These are phyloP conservation scores for Calonectria pseudoreteaudii DNA, from an alignment of 2,329 filamentous ascomycete species.

Conservation along the genomic window DNA sequence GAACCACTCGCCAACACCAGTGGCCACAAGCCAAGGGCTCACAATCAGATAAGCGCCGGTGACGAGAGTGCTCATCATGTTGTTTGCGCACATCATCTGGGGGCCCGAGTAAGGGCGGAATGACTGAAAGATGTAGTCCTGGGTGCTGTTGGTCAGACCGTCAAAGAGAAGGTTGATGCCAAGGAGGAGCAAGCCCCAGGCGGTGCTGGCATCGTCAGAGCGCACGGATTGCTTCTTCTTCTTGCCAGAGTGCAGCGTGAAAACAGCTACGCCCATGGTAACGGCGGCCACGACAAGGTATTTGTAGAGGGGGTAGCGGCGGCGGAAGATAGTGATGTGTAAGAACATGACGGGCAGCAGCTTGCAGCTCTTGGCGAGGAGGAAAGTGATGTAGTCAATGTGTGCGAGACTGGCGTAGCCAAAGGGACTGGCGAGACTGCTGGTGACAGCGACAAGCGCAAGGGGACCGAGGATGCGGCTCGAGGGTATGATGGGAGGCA, in stretches of 20 bases:
- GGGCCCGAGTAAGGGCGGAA: conserved; percentile 88
- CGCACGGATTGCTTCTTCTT: conserved; percentile 60
- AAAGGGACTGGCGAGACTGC: conserved; percentile 91
- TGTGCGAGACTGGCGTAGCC: conserved; percentile 93
- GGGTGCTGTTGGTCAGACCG: conserved; percentile 94
- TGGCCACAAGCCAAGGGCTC: conserved; percentile 82
- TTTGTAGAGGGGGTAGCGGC: conserved; percentile 93
- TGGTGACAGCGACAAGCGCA: conserved; percentile 86
- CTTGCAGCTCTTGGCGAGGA: conserved; percentile 98
- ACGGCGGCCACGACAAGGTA: conserved; percentile 93
- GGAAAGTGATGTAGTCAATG: conserved; percentile 98
- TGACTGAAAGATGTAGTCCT: conserved; percentile 89
- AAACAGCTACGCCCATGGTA: conserved; percentile 91
- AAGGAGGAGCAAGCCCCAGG: conserved; percentile 86
- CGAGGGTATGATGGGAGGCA: conserved; percentile 81
- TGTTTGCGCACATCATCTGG: conserved; percentile 99
- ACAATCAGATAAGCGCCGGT: conserved; percentile 82
- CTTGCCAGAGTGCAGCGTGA: conserved; percentile 85
- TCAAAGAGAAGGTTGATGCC: conserved; percentile 94
- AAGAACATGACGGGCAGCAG: conserved; percentile 98
- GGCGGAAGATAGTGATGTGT: conserved; percentile 91
- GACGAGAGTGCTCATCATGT: conserved; percentile 84
- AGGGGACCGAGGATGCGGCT: conserved; percentile 80
- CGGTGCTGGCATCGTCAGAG: conserved; percentile 68
- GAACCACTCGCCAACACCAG: conserved; percentile 72